These are phyloP conservation scores for Lactarius vividus DNA, from an alignment of 768 basidiomycete genomes.

Conservation along the genomic window DNA sequence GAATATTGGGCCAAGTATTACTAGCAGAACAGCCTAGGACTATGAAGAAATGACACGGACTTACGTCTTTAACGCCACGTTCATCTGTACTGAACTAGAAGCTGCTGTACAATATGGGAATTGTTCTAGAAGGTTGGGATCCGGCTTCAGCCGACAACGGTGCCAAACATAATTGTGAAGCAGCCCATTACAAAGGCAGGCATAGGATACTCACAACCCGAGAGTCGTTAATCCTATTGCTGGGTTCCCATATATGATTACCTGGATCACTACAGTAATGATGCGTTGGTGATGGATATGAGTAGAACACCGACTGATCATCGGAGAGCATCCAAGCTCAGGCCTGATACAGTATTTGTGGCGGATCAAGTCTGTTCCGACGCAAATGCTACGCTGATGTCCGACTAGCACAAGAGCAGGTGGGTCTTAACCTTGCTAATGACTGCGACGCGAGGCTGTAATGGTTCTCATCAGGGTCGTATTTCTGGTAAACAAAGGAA, in stretches of 20 bases:
- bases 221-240: neutral
- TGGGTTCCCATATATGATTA: neutral
- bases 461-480: neutral
- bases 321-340: no score
- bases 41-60: neutral
- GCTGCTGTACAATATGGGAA: neutral
- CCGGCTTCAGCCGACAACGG: neutral
- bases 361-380: neutral
- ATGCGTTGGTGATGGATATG: neutral
- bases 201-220: neutral
- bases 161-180: neutral
- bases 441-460: neutral
- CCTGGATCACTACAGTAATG: neutral
- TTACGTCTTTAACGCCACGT: neutral
- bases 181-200: neutral
- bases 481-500: neutral
- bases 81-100: neutral
- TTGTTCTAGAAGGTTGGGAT: neutral
- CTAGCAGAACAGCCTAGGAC: neutral
- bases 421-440: neutral
- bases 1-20: neutral
- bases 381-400: neutral
- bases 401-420: neutral
- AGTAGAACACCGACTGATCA: neutral
- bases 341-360: neutral